Percentiles rank a stretch among this genome's conserved stretches.
These are phyloP conservation scores for Mortierella sp. DNA, from an alignment of 371 early-diverging fungal species.

Conservation along the genomic window DNA sequence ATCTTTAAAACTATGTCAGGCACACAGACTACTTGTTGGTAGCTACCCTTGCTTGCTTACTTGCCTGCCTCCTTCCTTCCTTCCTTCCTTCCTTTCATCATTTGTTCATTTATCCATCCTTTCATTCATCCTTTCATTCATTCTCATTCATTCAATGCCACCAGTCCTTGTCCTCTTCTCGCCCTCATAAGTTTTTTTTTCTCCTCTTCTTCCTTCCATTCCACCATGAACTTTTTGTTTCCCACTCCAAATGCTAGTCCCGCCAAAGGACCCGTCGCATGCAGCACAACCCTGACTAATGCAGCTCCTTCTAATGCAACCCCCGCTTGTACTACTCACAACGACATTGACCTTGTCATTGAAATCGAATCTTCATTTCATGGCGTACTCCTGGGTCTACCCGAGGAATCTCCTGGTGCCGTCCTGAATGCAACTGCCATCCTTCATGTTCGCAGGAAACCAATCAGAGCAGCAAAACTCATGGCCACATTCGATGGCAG, in stretches of 20 bases:
- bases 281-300: too few species aligned
- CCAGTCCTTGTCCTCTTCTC: neutral
- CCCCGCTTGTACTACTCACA: slow-evolving; percentile 1
- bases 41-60: too few species aligned
- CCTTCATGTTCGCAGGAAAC: slow-evolving; percentile 55
- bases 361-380: slow-evolving; percentile 54
- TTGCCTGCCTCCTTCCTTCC: too few species aligned
- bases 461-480: slow-evolving; percentile 44
- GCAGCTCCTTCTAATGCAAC: too few species aligned
- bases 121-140: neutral
- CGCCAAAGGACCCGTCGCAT: too few species aligned
- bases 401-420: slow-evolving; percentile 47
- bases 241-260: too few species aligned
- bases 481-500: slow-evolving; percentile 54
- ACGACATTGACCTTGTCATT: slow-evolving; percentile 46
- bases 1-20: too few species aligned
- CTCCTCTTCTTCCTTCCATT: neutral
- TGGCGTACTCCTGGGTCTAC: slow-evolving; percentile 45
- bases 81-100: neutral
- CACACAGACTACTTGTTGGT: too few species aligned
- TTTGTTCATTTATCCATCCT: neutral
- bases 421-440: slow-evolving; percentile 50
- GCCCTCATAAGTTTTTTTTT: neutral
- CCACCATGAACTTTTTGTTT: too few species aligned
- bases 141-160: neutral